Conservation (phyloP, 176 grass and related monocot species). For the Lolium multiflorum region DNA sequence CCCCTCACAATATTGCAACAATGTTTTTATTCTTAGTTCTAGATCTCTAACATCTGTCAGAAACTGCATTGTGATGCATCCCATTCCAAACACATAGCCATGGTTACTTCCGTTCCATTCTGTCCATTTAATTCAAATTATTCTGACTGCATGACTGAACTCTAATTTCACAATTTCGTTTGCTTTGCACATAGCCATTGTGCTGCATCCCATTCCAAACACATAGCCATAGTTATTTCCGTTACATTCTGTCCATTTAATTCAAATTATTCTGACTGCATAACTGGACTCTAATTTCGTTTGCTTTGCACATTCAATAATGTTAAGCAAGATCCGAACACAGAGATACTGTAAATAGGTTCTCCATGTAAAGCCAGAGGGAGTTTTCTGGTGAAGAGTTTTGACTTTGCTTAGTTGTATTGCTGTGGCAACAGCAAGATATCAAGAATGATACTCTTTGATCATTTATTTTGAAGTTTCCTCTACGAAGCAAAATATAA, state of each 20-base stretch:
- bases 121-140: conserved; percentile 23
- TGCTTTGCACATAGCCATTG: conserved; percentile 3
- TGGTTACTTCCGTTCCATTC: background rate
- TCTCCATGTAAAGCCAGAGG: background rate
- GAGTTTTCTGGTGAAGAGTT: background rate
- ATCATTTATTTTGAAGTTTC: background rate
- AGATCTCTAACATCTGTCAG: background rate
- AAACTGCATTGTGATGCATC: conserved; percentile 4
- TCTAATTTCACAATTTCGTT: background rate
- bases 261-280: conserved; percentile 6
- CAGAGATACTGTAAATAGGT: background rate
- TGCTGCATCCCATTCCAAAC: background rate
- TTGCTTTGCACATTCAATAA: conserved; percentile 16
- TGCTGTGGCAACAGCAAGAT: conserved; percentile 4
- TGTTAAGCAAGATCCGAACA: conserved; percentile 3
- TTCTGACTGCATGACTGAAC: background rate
- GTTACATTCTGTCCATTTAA: background rate
- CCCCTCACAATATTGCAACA: background rate
- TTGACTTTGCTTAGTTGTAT: background rate
- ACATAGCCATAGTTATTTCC: background rate
- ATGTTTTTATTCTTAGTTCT: conserved; percentile 6
- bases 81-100: background rate
- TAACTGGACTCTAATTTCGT: background rate
- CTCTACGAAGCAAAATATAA: conserved; percentile 24
- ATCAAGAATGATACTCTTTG: background rate